These are phyloP conservation scores for Sclerotinia glacialis DNA, from an alignment of 2,329 filamentous ascomycete genomes.

Conservation along the genomic window DNA sequence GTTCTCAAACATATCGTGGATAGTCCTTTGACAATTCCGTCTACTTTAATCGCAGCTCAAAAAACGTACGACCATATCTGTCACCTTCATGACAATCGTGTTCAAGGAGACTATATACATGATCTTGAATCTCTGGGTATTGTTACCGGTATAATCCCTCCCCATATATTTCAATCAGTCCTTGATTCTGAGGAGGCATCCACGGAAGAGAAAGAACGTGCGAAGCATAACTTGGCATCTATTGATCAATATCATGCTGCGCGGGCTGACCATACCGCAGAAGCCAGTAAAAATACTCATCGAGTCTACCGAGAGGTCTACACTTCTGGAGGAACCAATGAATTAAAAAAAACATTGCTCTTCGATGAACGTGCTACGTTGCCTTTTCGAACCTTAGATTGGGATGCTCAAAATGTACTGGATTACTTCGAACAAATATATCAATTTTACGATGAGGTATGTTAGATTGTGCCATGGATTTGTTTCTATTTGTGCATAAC, in stretches of 20 bases:
- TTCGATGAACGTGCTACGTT: too few relatives aligned
- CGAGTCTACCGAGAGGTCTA: too few relatives aligned
- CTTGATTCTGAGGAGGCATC: background rate
- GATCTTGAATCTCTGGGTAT: background rate
- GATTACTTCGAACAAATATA: too few relatives aligned
- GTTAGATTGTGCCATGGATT: too few relatives aligned
- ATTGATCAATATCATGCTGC: background rate
- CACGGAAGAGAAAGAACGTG: background rate
- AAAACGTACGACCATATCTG: constrained; percentile 8
- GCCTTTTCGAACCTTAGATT: too few relatives aligned
- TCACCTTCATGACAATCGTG: background rate
- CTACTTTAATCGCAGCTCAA: background rate
- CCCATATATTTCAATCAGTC: background rate
- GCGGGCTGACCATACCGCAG: background rate
- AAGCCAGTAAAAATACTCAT: constrained; percentile 28
- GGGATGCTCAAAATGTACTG: too few relatives aligned
- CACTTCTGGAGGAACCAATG: too few relatives aligned
- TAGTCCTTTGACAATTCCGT: background rate
- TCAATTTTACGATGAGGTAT: too few relatives aligned
- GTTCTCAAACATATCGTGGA: constrained; percentile 9
- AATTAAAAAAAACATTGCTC: too few relatives aligned
- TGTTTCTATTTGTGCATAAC: too few relatives aligned
- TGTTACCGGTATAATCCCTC: background rate
- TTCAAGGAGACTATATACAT: background rate
- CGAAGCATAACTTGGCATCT: background rate